Conservation (phyloP, 352 stramenopile genomes). For the Halophytophthora polymorphica region DNA sequence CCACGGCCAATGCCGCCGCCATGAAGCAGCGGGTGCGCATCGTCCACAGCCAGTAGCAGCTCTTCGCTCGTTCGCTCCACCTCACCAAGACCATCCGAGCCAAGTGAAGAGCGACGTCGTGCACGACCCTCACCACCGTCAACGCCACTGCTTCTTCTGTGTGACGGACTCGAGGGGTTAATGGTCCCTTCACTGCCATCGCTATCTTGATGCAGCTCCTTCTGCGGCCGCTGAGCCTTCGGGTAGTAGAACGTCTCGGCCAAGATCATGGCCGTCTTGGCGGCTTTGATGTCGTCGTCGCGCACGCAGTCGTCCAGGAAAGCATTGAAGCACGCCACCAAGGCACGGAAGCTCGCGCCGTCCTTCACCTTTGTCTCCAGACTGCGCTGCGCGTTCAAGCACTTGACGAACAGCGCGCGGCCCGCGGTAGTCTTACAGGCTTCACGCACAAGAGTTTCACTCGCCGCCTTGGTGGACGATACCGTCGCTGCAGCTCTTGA, state of each 20-base stretch:
- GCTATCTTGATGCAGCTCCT: not conserved
- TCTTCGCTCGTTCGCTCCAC: slow-evolving; percentile 29
- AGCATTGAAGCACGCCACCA: slow-evolving; percentile 65
- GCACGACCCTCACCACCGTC: slow-evolving; percentile 7
- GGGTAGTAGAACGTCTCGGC: slow-evolving; percentile 77
- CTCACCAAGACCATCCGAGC: slow-evolving; percentile 23
- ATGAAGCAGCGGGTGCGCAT: slow-evolving; percentile 31
- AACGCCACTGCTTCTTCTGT: slow-evolving; percentile 9
- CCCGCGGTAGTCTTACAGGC: slow-evolving; percentile 39
- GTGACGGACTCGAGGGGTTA: not conserved
- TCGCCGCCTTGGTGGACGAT: slow-evolving; percentile 12
- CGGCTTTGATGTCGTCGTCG: slow-evolving; percentile 79
- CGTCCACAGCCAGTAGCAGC: slow-evolving; percentile 29
- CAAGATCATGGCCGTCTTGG: slow-evolving; percentile 87
- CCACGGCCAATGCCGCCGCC: slow-evolving; percentile 38
- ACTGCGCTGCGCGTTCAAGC: slow-evolving; percentile 77
- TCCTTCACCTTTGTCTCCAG: slow-evolving; percentile 74
- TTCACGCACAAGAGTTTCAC: slow-evolving; percentile 19
- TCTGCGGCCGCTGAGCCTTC: slow-evolving; percentile 10
- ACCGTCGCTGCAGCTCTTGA: too few species aligned
- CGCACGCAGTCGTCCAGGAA: slow-evolving; percentile 75
- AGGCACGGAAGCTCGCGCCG: slow-evolving; percentile 46
- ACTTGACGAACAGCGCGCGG: slow-evolving; percentile 76
- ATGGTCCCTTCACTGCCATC: slow-evolving; percentile 1
- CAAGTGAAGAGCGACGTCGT: slow-evolving; percentile 15